Evolutionary conservation across 2,329 filamentous ascomycete species (phyloP).

Genomic region (Metarhizium humberi): DNA sequence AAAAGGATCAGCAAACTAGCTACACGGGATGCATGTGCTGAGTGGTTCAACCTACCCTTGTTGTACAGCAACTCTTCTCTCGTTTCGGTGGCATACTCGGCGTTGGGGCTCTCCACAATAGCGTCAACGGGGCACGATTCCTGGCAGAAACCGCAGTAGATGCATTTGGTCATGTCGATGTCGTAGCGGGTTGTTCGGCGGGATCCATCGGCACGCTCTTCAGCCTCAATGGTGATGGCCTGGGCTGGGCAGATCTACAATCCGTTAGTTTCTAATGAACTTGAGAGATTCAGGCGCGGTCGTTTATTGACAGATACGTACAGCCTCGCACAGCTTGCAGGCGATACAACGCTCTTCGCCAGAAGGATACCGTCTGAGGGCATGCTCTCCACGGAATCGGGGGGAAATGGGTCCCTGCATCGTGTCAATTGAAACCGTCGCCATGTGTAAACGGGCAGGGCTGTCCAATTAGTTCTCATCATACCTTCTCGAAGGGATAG

Average conservation of each 20-base stretch:
- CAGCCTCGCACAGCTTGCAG: conserved; percentile 97
- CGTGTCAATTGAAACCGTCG: conserved; percentile 10
- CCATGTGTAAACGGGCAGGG: background rate
- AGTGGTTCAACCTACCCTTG: conserved; percentile 48
- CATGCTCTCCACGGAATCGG: conserved; percentile 96
- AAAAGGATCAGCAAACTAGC: background rate
- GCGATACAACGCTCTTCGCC: conserved; percentile 99
- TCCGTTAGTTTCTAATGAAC: background rate
- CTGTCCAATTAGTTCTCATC: conserved; percentile 5
- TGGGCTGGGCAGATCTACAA: conserved; percentile 81
- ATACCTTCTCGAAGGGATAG: conserved; percentile 93
- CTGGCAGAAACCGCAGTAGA: conserved; percentile 99
- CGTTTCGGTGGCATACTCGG: conserved; percentile 55
- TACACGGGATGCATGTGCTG: background rate
- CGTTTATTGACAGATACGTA: conserved; percentile 20
- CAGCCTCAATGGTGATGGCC: conserved; percentile 97
- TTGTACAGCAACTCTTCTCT: conserved; percentile 96
- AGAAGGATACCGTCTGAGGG: conserved; percentile 88
- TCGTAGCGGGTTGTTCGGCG: conserved; percentile 95
- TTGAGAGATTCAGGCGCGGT: background rate
- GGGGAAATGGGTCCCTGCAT: conserved; percentile 84
- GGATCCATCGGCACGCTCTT: conserved; percentile 93
- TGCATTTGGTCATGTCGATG: conserved; percentile 99
- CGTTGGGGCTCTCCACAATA: conserved; percentile 58
- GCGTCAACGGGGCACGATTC: conserved; percentile 98